Evolutionary conservation across 2,329 filamentous ascomycete genomes (phyloP).

Genomic region (Claviceps lovelessii): DNA sequence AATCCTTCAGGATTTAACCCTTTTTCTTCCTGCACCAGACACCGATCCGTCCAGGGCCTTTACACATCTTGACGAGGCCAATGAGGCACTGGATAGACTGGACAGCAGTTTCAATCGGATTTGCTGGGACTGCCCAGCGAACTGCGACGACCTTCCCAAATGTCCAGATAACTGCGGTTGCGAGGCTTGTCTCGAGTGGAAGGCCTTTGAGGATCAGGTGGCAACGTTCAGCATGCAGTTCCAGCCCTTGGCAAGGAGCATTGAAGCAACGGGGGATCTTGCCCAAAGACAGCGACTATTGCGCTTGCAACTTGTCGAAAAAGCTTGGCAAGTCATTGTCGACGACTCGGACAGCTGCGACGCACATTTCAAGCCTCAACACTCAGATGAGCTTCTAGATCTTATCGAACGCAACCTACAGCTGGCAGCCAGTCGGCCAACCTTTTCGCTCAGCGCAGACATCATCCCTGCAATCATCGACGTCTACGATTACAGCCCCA

Average conservation of each 20-base stretch:
- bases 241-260: background rate
- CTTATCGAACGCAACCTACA: conserved; percentile 1
- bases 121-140: background rate
- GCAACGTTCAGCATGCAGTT: background rate
- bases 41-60: background rate
- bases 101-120: conserved; percentile 2
- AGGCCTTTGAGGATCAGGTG: background rate
- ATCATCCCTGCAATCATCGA: conserved; percentile 2
- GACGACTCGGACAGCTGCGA: background rate
- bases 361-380: background rate
- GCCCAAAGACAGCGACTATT: background rate
- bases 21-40: background rate
- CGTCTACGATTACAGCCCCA: conserved; percentile 1
- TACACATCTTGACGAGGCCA: background rate
- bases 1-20: background rate
- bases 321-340: background rate
- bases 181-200: background rate
- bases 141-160: background rate
- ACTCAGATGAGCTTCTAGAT: conserved; percentile 1
- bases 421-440: background rate
- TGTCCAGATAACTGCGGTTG: background rate
- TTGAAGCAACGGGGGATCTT: background rate
- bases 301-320: background rate
- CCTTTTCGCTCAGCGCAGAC: conserved; percentile 2
- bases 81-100: conserved; percentile 1